phyloP scores from a whole-genome alignment of 225 moss, liverwort and hornwort species.

The Takakia lepidozioides region DNA sequence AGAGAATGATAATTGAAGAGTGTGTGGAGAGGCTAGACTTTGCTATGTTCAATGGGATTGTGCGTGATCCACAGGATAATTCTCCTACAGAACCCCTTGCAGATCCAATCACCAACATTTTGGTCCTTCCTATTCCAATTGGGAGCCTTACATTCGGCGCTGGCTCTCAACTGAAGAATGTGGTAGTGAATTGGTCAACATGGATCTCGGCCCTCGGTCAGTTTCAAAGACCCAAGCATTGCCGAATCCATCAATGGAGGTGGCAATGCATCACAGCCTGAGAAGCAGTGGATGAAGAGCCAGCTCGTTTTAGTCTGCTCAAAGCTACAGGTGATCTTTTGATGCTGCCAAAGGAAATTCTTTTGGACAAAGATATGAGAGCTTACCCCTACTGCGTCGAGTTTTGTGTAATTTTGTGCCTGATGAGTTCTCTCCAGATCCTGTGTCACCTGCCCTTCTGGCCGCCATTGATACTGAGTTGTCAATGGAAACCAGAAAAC shows the following conservation, averaged over 20 bases:
- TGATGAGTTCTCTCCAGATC: slow-evolving; percentile 89
- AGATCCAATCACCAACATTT: slow-evolving; percentile 76
- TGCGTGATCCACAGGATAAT: slow-evolving; percentile 65
- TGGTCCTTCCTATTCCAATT: slow-evolving; percentile 72
- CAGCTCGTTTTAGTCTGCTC: slow-evolving; percentile 42
- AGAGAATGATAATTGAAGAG: slow-evolving; percentile 77
- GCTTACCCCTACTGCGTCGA: slow-evolving; percentile 65
- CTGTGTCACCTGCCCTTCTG: slow-evolving; percentile 75
- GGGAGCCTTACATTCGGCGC: slow-evolving; percentile 83
- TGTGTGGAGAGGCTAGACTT: slow-evolving; percentile 81
- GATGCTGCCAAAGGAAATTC: slow-evolving; percentile 85
- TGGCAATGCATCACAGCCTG: slow-evolving; percentile 1
- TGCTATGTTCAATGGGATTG: slow-evolving; percentile 87
- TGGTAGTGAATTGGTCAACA: slow-evolving; percentile 88
- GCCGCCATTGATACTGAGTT: slow-evolving; percentile 95
- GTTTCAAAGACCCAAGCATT: slow-evolving; percentile 46
- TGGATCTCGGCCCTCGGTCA: slow-evolving; percentile 62
- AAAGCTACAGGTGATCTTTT: slow-evolving; percentile 64
- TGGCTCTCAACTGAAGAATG: slow-evolving; percentile 87
- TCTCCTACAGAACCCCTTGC: slow-evolving; percentile 85
- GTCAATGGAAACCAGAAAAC: slow-evolving; percentile 57
- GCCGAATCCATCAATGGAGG: slow-evolving; percentile 23
- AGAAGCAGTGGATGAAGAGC: slow-evolving; percentile 22
- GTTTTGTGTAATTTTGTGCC: slow-evolving; percentile 73
- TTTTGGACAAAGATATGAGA: slow-evolving; percentile 66